Evolutionary conservation across 2,329 filamentous ascomycete genomes (phyloP), one percentile per base, ranked within the genome.

Genomic region (Nannizziopsis arthrosporioides): DNA sequence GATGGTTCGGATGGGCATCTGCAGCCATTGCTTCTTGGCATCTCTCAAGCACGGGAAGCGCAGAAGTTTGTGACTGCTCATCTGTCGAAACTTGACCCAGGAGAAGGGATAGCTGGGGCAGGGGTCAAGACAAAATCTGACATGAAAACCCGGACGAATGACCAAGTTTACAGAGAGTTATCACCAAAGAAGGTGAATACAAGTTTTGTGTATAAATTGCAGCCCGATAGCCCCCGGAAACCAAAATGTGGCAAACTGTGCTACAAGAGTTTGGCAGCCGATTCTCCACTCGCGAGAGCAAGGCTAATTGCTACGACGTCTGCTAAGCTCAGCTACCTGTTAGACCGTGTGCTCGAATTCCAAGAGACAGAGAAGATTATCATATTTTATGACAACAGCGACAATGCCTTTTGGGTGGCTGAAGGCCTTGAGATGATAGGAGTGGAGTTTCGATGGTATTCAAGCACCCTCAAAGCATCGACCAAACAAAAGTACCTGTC

Each of bases 331-430:
- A 89, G 84, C 2, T 94, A 95, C 58, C 70, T 95, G 5, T 69
- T 94, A 14, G 82, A 88, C 47, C 74, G 78, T 30, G 80, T 95
- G 10, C 64, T 81, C 4, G 70, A 75, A 45, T 73, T 89, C 52
- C 78, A 92, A 46, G 64, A 73, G 1, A 67, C 75, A 0, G 88
- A 94, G 58, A 94, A 95, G 64, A 92, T 93, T 2, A 78, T 95
- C 45, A 76, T 95, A 8, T 96, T 96, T 63, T 95, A 94, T 62
- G 87, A 94, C 52, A 83, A 84, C 30, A 84, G 92, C 51, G 90
- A 94, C 56, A 75, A 84, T 1, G 89, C 87, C 1, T 94, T 78
- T 63, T 94, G 93, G 66, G 76, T 95, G 35, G 84, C 86, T 0
- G 81, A 88, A 59, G 80, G 83, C 27, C 73, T 96, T 0, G 89